Conservation (phyloP, 805 yeast genomes). For the Metschnikowia gelsemii region DNA sequence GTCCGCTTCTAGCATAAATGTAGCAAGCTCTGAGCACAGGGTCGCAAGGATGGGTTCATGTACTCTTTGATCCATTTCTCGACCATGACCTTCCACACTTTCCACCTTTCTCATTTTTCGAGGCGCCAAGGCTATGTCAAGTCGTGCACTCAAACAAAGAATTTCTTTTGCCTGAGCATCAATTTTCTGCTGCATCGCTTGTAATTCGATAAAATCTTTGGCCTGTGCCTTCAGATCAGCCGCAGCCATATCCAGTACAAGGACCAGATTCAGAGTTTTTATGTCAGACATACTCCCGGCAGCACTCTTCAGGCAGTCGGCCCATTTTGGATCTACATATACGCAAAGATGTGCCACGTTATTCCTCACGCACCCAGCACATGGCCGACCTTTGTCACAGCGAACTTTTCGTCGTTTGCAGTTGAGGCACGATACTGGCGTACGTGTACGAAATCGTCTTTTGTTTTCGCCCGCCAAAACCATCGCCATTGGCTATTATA, state of each 20-base stretch:
- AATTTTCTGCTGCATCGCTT: conserved; percentile 12
- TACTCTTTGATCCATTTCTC: neutral
- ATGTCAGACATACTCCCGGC: conserved; percentile 1
- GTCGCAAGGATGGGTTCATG: neutral
- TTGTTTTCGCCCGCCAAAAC: conserved; percentile 4
- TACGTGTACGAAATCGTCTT: conserved; percentile 30
- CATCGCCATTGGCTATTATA: too few species aligned
- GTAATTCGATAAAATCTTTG: too few species aligned
- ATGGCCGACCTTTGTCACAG: conserved; percentile 43
- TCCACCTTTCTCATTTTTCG: too few species aligned
- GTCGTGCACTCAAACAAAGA: conserved; percentile 15
- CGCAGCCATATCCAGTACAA: too few species aligned
- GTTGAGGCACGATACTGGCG: conserved; percentile 41
- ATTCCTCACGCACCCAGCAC: conserved; percentile 42
- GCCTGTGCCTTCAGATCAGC: too few species aligned
- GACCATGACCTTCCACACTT: neutral
- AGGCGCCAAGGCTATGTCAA: neutral
- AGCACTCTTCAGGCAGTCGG: conserved; percentile 15
- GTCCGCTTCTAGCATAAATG: neutral
- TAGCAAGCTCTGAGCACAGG: neutral
- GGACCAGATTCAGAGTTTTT: neutral
- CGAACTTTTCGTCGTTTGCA: conserved; percentile 44
- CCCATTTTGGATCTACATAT: conserved; percentile 43
- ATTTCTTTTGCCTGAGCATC: conserved; percentile 13
- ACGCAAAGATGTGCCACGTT: conserved; percentile 42